Percentiles rank a stretch among this genome's conserved stretches.
phyloP scores from a whole-genome alignment of 179 eudicot genomes.

The Actinidia polygama region DNA sequence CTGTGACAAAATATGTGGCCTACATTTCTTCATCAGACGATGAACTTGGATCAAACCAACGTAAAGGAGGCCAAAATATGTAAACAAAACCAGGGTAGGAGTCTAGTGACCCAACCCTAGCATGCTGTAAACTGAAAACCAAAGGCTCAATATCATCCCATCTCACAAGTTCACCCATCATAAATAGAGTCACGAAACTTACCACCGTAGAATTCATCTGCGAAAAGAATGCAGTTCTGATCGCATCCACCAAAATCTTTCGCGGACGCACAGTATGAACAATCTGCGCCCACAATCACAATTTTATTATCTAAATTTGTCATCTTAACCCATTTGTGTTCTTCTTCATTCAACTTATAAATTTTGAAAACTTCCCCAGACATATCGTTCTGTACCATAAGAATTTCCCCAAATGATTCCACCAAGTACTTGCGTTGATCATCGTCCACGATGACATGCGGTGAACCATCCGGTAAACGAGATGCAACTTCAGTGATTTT shows the following conservation, averaged over 20 bases:
- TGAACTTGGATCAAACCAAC: background rate
- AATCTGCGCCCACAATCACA: background rate
- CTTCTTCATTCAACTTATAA: conserved; percentile 2
- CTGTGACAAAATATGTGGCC: too few species aligned
- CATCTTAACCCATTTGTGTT: background rate
- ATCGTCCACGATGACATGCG: background rate
- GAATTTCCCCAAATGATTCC: background rate
- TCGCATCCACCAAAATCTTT: background rate
- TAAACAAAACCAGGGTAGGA: background rate
- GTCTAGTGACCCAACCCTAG: background rate
- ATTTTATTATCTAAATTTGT: background rate
- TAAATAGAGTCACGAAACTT: background rate
- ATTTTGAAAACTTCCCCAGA: background rate
- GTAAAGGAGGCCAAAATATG: background rate
- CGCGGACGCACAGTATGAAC: background rate
- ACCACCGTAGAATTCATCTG: background rate
- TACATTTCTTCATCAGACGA: too few species aligned
- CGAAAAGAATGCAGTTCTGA: background rate
- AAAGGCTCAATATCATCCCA: background rate
- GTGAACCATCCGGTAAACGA: background rate
- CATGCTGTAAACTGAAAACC: background rate
- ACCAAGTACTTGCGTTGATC: too few species aligned
- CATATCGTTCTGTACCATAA: background rate
- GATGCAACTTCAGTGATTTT: background rate
- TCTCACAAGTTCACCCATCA: background rate